These are phyloP conservation scores for Nannochloropsis gaditana DNA, from an alignment of 108 stramenopile genomes.

Conservation along the genomic window DNA sequence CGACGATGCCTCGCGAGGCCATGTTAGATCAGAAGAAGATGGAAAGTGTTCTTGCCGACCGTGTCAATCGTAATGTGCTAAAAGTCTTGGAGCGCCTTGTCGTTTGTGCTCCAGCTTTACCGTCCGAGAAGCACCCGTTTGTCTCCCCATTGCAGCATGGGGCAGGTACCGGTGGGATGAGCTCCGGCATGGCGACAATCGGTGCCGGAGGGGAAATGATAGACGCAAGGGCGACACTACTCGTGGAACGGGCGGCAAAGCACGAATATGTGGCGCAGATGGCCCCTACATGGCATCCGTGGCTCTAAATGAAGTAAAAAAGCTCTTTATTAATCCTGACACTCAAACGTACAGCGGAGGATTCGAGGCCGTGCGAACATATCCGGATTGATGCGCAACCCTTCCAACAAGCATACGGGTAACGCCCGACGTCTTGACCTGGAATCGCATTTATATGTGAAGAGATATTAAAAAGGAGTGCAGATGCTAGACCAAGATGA, in stretches of 20 bases:
- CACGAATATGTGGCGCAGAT: constrained; percentile 15
- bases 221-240: not conserved
- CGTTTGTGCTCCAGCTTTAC: not conserved
- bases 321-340: too few species aligned
- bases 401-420: too few species aligned
- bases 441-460: too few species aligned
- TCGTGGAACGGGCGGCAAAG: constrained; percentile 3
- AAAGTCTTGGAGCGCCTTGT: constrained; percentile 39
- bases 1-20: constrained; percentile 18
- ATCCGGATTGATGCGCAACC: too few species aligned
- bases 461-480: too few species aligned
- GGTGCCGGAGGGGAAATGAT: not conserved
- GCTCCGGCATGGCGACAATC: not conserved
- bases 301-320: not conserved
- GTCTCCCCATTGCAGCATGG: constrained; percentile 6
- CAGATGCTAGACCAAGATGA: too few species aligned
- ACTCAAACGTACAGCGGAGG: too few species aligned
- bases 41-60: constrained; percentile 41
- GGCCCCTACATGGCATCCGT: not conserved
- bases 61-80: constrained; percentile 40
- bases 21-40: constrained; percentile 15
- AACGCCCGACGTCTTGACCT: too few species aligned
- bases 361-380: too few species aligned
- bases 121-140: not conserved
- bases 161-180: not conserved